A percentile compares a stretch with the other conserved stretches of the same genome.
Evolutionary conservation across 2,329 filamentous ascomycete species (phyloP).

Genomic region (Fusarium ambrosium): DNA sequence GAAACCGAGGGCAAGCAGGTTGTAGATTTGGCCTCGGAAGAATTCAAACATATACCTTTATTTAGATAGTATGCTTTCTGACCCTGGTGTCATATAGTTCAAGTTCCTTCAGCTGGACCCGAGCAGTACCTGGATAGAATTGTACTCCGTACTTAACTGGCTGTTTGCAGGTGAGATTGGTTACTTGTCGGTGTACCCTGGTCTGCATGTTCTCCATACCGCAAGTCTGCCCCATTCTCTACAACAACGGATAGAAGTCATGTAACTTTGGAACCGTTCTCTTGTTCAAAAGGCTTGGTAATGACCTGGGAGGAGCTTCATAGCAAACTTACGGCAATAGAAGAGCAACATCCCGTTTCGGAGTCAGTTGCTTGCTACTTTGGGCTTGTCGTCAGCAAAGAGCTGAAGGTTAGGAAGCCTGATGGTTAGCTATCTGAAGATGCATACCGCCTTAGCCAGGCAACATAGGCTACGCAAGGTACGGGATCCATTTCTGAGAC

Average conservation of each 20-base stretch:
- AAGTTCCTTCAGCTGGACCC: background rate
- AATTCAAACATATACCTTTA: background rate
- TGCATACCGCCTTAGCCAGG: background rate
- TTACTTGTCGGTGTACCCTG: background rate
- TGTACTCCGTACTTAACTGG: background rate
- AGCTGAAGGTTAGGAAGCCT: background rate
- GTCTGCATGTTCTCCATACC: background rate
- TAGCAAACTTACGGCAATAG: background rate
- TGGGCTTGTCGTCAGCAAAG: background rate
- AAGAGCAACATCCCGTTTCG: background rate
- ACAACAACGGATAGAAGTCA: background rate
- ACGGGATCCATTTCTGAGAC: background rate
- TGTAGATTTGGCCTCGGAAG: background rate
- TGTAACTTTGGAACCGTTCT: background rate
- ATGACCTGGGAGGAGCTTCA: background rate
- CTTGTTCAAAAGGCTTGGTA: background rate
- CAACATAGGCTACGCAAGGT: background rate
- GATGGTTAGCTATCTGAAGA: background rate
- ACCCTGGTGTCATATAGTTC: background rate
- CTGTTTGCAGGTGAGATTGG: background rate
- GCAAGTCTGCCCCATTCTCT: background rate
- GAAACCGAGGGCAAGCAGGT: background rate
- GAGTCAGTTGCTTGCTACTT: background rate
- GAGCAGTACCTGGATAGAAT: background rate
- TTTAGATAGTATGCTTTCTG: background rate